Conservation (phyloP, 2,329 filamentous ascomycete species). For the Ascochyta koolunga region DNA sequence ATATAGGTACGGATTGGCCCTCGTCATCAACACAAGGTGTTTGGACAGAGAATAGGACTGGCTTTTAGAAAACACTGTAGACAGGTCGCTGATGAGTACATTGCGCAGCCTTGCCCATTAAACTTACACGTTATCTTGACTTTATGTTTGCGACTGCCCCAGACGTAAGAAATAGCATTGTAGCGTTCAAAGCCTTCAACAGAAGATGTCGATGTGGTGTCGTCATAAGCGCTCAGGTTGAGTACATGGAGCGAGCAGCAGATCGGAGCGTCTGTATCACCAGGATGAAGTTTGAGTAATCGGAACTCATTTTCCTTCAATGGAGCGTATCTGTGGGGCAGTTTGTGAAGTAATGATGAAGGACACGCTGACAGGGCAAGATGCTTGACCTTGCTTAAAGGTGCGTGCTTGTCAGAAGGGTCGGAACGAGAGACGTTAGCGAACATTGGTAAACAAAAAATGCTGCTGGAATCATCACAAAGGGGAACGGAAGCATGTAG, state of each 20-base stretch:
- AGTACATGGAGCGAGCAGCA: background rate
- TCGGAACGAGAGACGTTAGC: too few relatives aligned
- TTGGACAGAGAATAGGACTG: too few relatives aligned
- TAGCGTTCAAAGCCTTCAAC: background rate
- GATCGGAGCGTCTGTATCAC: background rate
- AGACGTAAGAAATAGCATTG: constrained; percentile 12
- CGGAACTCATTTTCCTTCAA: background rate
- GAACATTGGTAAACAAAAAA: too few relatives aligned
- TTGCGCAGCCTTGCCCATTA: background rate
- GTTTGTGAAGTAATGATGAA: background rate
- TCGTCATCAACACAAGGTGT: too few relatives aligned
- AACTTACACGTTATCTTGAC: background rate
- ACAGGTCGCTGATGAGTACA: too few relatives aligned
- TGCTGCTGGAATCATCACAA: too few relatives aligned
- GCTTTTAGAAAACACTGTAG: too few relatives aligned
- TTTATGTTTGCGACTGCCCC: background rate
- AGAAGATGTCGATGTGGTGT: background rate
- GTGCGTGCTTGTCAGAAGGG: too few relatives aligned
- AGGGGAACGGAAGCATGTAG: too few relatives aligned
- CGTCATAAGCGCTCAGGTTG: constrained; percentile 1
- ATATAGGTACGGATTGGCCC: too few relatives aligned
- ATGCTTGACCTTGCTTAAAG: too few relatives aligned
- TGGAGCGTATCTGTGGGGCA: background rate
- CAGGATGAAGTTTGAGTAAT: background rate
- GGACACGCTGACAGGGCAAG: background rate